Evolutionary conservation across 2,329 filamentous ascomycete species (phyloP).

Genomic region (Coniochaeta sp.): DNA sequence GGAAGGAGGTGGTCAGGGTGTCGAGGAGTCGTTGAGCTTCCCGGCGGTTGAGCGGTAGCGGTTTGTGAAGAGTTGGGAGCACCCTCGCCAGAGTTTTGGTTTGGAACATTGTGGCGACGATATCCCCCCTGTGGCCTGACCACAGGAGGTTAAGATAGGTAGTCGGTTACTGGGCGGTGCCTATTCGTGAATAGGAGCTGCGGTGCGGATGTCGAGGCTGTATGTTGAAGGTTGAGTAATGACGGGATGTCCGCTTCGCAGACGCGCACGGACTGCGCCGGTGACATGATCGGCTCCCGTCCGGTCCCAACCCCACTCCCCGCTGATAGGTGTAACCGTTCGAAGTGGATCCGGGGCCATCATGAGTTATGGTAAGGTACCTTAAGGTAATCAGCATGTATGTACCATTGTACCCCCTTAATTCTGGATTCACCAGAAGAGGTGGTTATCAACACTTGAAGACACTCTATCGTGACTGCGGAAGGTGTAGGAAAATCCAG

Average conservation of each 20-base stretch:
- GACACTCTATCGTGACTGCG: too few species aligned
- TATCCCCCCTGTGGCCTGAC: background rate
- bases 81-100: slow-evolving; percentile 30
- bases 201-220: background rate
- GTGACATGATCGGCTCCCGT: background rate
- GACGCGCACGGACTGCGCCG: background rate
- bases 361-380: too few species aligned
- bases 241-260: background rate
- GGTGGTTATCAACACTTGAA: too few species aligned
- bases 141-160: background rate
- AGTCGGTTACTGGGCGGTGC: background rate
- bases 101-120: slow-evolving; percentile 18
- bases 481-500: too few species aligned
- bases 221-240: background rate
- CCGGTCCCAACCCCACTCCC: background rate
- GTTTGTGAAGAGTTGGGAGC: slow-evolving; percentile 41
- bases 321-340: too few species aligned
- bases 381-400: too few species aligned
- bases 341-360: too few species aligned
- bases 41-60: slow-evolving; percentile 38
- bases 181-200: background rate
- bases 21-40: slow-evolving; percentile 49
- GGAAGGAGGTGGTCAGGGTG: slow-evolving; percentile 48
- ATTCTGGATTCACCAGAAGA: too few species aligned
- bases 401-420: too few species aligned